phyloP scores from a whole-genome alignment of 2,329 filamentous ascomycete genomes.

The Xylariomycetidae sp. region DNA sequence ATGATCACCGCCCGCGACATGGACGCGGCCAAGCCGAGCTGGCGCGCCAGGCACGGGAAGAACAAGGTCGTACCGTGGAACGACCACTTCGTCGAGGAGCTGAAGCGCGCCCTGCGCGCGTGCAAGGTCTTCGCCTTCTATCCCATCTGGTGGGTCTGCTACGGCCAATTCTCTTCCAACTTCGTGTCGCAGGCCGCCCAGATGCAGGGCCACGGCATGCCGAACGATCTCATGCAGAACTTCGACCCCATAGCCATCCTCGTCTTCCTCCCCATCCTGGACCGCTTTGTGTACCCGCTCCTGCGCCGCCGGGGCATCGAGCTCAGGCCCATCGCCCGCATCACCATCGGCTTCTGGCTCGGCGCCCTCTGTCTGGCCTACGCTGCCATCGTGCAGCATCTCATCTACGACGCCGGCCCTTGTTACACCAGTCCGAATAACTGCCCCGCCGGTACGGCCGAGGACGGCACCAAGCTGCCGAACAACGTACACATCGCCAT shows the following conservation, averaged over 20 bases:
- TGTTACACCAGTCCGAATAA: not conserved
- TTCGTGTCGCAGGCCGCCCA: conserved; percentile 57
- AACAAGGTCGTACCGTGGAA: conserved; percentile 55
- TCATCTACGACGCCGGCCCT: conserved; percentile 51
- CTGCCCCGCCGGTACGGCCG: conserved; percentile 2
- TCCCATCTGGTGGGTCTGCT: conserved; percentile 64
- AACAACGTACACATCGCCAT: conserved; percentile 53
- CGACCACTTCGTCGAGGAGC: conserved; percentile 66
- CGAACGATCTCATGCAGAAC: conserved; percentile 67
- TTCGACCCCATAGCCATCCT: conserved; percentile 64
- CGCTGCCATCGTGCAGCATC: conserved; percentile 54
- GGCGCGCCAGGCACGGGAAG: conserved; percentile 40
- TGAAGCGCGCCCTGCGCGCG: conserved; percentile 61
- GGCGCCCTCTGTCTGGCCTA: conserved; percentile 51
- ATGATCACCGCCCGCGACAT: conserved; percentile 35
- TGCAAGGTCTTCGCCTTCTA: conserved; percentile 49
- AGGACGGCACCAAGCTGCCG: conserved; percentile 10
- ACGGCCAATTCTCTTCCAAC: conserved; percentile 64
- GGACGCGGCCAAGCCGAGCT: conserved; percentile 54
- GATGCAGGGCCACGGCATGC: conserved; percentile 59
- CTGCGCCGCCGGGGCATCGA: conserved; percentile 53
- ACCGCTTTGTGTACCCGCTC: conserved; percentile 56
- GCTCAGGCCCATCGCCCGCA: conserved; percentile 62
- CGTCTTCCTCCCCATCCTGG: conserved; percentile 61
- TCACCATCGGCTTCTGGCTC: conserved; percentile 59